Conservation (phyloP, 2,329 filamentous ascomycete species). For the Diaporthe eres region DNA sequence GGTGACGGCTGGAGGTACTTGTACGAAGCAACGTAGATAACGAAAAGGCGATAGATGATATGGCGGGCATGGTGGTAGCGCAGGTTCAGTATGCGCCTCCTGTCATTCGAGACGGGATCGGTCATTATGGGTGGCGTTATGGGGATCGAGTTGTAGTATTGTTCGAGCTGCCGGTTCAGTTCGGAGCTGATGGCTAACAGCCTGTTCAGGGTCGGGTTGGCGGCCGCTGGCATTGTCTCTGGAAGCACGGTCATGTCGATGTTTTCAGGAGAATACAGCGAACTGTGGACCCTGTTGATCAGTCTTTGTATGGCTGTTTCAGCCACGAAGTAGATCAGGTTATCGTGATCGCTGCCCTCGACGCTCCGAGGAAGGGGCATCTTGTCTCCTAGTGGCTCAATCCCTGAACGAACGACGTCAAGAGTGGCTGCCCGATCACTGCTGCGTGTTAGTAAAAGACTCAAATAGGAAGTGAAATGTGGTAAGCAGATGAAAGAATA, state of each 20-base stretch:
- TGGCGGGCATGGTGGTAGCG: conserved; percentile 82
- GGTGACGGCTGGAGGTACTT: conserved; percentile 41
- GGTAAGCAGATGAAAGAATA: not conserved
- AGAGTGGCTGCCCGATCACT: conserved; percentile 81
- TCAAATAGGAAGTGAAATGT: not conserved
- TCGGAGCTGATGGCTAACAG: conserved; percentile 52
- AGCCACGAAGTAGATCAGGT: conserved; percentile 56
- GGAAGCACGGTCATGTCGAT: conserved; percentile 44
- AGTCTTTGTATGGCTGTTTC: conserved; percentile 59
- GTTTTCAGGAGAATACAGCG: conserved; percentile 54
- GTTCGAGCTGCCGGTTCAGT: conserved; percentile 55
- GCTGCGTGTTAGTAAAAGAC: conserved; percentile 39
- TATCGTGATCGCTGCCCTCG: conserved; percentile 51
- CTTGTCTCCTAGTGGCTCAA: conserved; percentile 54
- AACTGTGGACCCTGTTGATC: conserved; percentile 58
- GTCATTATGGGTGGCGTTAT: conserved; percentile 67
- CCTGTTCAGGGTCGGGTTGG: conserved; percentile 47
- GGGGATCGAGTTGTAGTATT: conserved; percentile 56
- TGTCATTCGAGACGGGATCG: conserved; percentile 70
- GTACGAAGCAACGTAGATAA: conserved; percentile 49
- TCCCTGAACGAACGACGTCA: conserved; percentile 53
- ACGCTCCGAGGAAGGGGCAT: conserved; percentile 53
- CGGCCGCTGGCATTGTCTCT: conserved; percentile 44
- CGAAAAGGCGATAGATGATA: conserved; percentile 77
- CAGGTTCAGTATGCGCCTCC: conserved; percentile 76